Conservation (phyloP, 441 rosid genomes). For the Euphorbia schlechtendalii region DNA sequence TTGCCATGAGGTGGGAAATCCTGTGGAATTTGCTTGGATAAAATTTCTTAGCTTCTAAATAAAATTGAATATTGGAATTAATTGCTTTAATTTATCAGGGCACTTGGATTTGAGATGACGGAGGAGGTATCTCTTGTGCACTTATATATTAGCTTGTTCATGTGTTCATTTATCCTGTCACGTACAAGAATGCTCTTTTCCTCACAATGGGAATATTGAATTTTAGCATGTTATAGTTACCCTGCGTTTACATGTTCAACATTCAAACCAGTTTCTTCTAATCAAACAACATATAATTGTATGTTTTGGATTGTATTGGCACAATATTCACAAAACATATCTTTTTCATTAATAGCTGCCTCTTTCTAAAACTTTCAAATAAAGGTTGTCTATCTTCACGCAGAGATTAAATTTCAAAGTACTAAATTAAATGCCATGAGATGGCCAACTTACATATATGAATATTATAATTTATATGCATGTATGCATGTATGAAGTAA, state of each 20-base stretch:
- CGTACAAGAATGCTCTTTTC: background rate
- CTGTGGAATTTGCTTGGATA: background rate
- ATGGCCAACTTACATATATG: background rate
- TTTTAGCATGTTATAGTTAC: conserved; percentile 6
- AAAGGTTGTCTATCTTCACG: no score
- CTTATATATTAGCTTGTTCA: background rate
- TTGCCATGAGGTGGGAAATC: conserved; percentile 79
- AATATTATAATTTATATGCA: no score
- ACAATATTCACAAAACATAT: background rate
- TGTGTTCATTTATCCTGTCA: background rate
- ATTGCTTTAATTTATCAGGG: conserved; percentile 43
- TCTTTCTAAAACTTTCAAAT: background rate
- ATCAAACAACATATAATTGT: background rate
- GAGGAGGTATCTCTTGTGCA: conserved; percentile 51
- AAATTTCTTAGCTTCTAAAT: background rate
- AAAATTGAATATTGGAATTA: background rate
- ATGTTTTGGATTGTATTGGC: conserved; percentile 4
- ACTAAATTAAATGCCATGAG: background rate
- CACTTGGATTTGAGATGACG: conserved; percentile 93
- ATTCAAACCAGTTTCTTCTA: background rate
- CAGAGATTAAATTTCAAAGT: background rate
- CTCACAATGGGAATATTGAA: background rate
- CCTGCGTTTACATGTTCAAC: background rate
- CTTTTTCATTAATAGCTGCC: background rate
- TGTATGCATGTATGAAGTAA: no score